Conservation (phyloP, 1,139 yeast genomes). For the Zhuliangozyma blackwelliae region DNA sequence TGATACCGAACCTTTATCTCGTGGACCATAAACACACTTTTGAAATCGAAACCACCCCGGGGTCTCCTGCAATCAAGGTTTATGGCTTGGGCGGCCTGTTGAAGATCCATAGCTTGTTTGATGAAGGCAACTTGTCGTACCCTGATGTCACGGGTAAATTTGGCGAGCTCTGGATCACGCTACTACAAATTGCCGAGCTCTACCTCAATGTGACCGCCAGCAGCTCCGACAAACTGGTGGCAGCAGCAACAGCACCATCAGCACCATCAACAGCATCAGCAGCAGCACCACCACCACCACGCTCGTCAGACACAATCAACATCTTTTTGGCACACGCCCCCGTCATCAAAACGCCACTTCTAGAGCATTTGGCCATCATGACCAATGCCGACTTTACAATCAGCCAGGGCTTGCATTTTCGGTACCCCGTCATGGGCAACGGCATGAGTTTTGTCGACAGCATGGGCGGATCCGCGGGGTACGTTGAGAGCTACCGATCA, state of each 20-base stretch:
- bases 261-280: conserved; percentile 62
- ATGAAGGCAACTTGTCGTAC: conserved; percentile 47
- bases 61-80: conserved; percentile 45
- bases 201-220: conserved; percentile 14
- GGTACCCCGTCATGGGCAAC: conserved; percentile 68
- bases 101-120: conserved; percentile 64
- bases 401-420: conserved; percentile 68
- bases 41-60: conserved; percentile 34
- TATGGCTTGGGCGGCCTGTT: conserved; percentile 73
- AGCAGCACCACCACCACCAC: conserved; percentile 47
- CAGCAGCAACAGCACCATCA: conserved; percentile 37
- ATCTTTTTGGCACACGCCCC: conserved; percentile 67
- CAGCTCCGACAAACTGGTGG: neutral
- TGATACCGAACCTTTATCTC: conserved; percentile 53
- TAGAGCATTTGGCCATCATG: conserved; percentile 64
- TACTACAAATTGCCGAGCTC: conserved; percentile 64
- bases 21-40: conserved; percentile 55
- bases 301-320: conserved; percentile 31
- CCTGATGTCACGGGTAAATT: conserved; percentile 48
- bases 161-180: conserved; percentile 74
- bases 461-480: conserved; percentile 10
- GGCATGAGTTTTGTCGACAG: conserved; percentile 61
- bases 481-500: conserved; percentile 56
- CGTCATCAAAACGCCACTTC: conserved; percentile 57
- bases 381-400: conserved; percentile 71